Percentiles rank a stretch among this genome's conserved stretches.
Evolutionary conservation across 2,329 filamentous ascomycete genomes (phyloP).

Genomic region (Penicillium decumbens): DNA sequence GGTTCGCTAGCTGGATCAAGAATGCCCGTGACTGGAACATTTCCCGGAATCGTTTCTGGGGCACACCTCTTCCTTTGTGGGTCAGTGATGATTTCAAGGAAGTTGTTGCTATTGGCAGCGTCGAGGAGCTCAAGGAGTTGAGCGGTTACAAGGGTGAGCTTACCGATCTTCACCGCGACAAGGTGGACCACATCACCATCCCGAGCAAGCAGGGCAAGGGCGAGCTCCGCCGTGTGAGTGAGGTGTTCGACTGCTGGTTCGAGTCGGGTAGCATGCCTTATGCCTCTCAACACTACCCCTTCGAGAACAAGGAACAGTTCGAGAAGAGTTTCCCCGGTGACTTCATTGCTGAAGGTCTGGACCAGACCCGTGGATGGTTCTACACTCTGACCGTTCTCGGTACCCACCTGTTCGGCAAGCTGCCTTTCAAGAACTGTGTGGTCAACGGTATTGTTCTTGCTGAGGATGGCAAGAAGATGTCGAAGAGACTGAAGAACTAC

Average conservation of each 20-base stretch:
- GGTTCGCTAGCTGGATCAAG: conserved; percentile 85
- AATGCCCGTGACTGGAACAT: conserved; percentile 96
- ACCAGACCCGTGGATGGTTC: conserved; percentile 96
- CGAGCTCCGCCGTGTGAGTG: conserved; percentile 70
- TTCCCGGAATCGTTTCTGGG: conserved; percentile 91
- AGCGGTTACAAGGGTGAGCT: conserved; percentile 83
- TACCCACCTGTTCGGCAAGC: conserved; percentile 75
- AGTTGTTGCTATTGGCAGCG: conserved; percentile 77
- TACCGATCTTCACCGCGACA: conserved; percentile 83
- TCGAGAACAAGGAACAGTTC: conserved; percentile 79
- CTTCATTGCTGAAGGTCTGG: conserved; percentile 88
- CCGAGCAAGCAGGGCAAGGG: conserved; percentile 85
- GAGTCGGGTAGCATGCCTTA: conserved; percentile 97
- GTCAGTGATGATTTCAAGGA: conserved; percentile 85
- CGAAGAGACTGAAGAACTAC: conserved; percentile 93
- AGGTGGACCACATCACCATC: conserved; percentile 90
- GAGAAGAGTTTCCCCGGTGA: conserved; percentile 80
- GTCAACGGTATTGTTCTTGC: conserved; percentile 92
- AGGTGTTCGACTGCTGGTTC: conserved; percentile 97
- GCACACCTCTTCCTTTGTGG: conserved; percentile 88
- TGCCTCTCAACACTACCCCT: conserved; percentile 84
- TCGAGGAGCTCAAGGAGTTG: conserved; percentile 75
- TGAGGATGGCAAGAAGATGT: conserved; percentile 98
- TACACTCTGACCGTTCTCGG: conserved; percentile 87
- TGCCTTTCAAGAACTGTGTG: conserved; percentile 93